Conservation (phyloP, 2,329 filamentous ascomycete genomes). For the Neurospora sp. region DNA sequence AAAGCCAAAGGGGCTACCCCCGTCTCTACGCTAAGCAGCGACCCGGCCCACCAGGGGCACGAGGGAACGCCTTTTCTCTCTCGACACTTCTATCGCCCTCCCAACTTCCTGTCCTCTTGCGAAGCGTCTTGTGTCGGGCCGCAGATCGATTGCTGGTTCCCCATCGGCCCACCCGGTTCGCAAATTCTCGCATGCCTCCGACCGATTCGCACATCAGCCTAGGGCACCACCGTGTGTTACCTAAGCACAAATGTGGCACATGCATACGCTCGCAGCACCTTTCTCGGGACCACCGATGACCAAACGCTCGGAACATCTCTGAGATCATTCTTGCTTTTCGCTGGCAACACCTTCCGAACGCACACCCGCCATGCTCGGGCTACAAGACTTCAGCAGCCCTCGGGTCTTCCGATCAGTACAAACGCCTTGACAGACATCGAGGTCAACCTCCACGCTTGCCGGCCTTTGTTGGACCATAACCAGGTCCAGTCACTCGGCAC, state of each 20-base stretch:
- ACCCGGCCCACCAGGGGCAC: background rate
- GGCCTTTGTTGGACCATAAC: background rate
- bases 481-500: background rate
- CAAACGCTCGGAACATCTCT: background rate
- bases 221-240: background rate
- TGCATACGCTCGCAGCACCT: background rate
- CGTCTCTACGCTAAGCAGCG: background rate
- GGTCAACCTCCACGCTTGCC: background rate
- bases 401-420: background rate
- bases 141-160: background rate
- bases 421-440: background rate
- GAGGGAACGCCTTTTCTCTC: background rate
- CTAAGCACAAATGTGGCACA: background rate
- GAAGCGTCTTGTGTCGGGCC: background rate
- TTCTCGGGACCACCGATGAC: background rate
- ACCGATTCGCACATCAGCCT: background rate
- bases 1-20: background rate
- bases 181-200: background rate
- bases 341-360: background rate
- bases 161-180: background rate
- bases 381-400: background rate
- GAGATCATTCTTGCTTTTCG: background rate
- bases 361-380: background rate
- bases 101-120: background rate
- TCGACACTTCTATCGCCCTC: background rate